Base-by-base conservation (phyloP, 345 rosid genomes). In the Trapa incisa region DNA sequence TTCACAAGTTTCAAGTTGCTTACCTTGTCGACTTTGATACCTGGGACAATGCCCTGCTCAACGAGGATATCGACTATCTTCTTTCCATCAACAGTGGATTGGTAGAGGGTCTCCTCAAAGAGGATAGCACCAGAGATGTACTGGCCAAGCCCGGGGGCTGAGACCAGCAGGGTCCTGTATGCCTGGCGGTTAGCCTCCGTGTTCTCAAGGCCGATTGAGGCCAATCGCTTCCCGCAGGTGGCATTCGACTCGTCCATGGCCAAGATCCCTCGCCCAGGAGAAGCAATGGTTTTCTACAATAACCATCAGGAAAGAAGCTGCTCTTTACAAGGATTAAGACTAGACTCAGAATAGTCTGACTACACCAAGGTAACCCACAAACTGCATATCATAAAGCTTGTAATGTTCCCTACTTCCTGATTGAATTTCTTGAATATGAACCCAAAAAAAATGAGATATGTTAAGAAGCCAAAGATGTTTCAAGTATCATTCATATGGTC, bases 231-330 rank as follows among this genome's bases (percentile, higher is more conserved):
- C 78, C 98, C 98, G 52, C 97, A 93, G 70, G 98, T 93, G 50
- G 97, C 97, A 70, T 90, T 90, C 0, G 98, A 93, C 82, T 93
- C 98, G 37, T 93, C 97, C 98, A 93, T 93, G 66, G 98, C 97
- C 89, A 93, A 75, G 64, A 93, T 93, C 73, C 98, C 97, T n/a
- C 94, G 90, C 37, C 98, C 96, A 0, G 98, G 98, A 2, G 98
- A 88, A 60, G 98, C 97, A 53, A 93, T 32, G 6, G 92, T 90
- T 93, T 88, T 93, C 98, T 93, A 68, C 35, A 36, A 38, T 8
- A 47, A 38, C 14, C 63, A 37, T 6, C 17, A 15, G 9, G 29
- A 53, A 45, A 45, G 48, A 53, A 17, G 58, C 29, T 4, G 33
- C 5, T 53, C 58, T 17, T 53, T 0, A 17, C 29, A 17, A 4